phyloP scores from a whole-genome alignment of 345 rosid species.

The Gynandropsis gynandra region DNA sequence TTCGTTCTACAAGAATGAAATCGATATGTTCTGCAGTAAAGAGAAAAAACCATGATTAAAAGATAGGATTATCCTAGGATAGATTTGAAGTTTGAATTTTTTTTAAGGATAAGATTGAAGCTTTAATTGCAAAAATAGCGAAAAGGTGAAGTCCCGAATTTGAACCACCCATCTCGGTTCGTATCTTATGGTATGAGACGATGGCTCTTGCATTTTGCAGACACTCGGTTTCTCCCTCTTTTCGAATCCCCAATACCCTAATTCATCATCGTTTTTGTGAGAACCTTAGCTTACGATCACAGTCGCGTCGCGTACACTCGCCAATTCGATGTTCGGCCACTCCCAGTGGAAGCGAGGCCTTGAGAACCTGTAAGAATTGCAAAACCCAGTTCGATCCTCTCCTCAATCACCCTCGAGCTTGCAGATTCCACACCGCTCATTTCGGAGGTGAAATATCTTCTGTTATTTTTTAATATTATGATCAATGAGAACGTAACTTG shows the following conservation, averaged over 20 bases:
- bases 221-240: neutral
- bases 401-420: slow-evolving; percentile 66
- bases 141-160: no score
- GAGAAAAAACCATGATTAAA: no score
- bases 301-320: neutral
- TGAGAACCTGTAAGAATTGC: slow-evolving; percentile 85
- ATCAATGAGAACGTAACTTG: neutral
- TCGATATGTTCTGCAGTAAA: no score
- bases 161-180: no score
- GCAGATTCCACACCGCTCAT: slow-evolving; percentile 87
- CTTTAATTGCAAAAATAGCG: no score
- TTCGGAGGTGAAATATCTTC: slow-evolving; percentile 55
- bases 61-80: no score
- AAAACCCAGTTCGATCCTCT: slow-evolving; percentile 84
- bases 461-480: neutral
- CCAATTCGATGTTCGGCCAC: slow-evolving; percentile 13
- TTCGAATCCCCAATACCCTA: neutral
- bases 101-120: no score
- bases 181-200: no score
- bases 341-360: slow-evolving; percentile 11
- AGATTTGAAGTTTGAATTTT: no score
- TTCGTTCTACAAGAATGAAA: no score
- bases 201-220: no score
- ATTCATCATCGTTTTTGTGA: neutral
- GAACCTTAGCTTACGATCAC: slow-evolving; percentile 1